phyloP scores from a whole-genome alignment of 1,139 yeast genomes.

The Kluyveromyces sp. region DNA sequence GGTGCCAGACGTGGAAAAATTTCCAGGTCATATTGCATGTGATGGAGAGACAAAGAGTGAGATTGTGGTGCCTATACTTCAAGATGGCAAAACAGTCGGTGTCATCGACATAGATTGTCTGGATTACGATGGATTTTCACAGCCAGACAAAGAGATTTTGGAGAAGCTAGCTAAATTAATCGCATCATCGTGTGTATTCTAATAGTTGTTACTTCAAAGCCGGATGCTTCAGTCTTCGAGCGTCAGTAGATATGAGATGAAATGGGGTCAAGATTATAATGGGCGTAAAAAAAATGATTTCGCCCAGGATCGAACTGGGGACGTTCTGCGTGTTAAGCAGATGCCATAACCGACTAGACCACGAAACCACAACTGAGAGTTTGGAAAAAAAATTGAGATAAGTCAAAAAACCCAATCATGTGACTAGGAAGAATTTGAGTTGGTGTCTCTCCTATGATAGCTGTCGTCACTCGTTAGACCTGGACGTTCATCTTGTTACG shows the following conservation, averaged over 20 bases:
- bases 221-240: neutral
- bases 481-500: too few relatives aligned
- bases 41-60: constrained; percentile 93
- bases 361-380: constrained; percentile 44
- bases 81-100: constrained; percentile 43
- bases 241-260: too few relatives aligned
- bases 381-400: neutral
- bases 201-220: neutral
- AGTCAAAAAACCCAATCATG: neutral
- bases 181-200: constrained; percentile 34
- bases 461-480: too few relatives aligned
- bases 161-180: constrained; percentile 53
- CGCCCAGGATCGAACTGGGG: constrained; percentile 99
- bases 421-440: too few relatives aligned
- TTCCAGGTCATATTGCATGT: constrained; percentile 94
- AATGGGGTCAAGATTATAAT: neutral
- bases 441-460: too few relatives aligned
- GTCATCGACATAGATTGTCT: constrained; percentile 86
- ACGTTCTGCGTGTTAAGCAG: constrained; percentile 99
- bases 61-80: constrained; percentile 76
- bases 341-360: constrained; percentile 99
- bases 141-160: constrained; percentile 50
- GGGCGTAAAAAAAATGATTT: constrained; percentile 48
- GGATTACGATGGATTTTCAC: constrained; percentile 56
- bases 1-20: constrained; percentile 67